Evolutionary conservation across 1,284 basidiomycete genomes (phyloP).

Genomic region (Boletellus deceptivus): DNA sequence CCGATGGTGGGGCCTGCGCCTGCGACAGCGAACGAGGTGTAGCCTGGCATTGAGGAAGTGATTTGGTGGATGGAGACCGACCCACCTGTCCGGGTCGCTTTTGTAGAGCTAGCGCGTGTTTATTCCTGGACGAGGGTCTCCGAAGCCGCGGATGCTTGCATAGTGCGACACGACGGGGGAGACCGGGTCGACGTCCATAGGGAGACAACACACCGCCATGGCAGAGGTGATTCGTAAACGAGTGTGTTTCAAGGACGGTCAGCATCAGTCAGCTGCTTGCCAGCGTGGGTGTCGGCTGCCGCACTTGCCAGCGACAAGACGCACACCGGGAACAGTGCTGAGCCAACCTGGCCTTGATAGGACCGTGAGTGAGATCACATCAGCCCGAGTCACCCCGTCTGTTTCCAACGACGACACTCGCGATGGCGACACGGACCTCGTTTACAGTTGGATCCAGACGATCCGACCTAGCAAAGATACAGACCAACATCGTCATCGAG

Average conservation of each 20-base stretch:
- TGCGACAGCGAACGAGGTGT: constrained; percentile 32
- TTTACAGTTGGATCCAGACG: constrained; percentile 81
- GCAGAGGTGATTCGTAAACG: too few species aligned
- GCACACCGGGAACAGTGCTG: too few species aligned
- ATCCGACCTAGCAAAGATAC: constrained; percentile 83
- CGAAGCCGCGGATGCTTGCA: background rate
- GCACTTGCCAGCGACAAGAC: too few species aligned
- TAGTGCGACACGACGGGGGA: background rate
- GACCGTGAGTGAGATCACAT: background rate
- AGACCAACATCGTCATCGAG: constrained; percentile 75
- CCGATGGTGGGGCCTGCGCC: constrained; percentile 33
- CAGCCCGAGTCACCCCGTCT: too few species aligned
- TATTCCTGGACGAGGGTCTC: constrained; percentile 9
- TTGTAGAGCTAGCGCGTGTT: constrained; percentile 8
- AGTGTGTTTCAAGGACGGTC: too few species aligned
- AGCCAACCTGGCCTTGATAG: background rate
- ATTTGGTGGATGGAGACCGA: background rate
- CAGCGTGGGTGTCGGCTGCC: too few species aligned
- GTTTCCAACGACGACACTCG: background rate
- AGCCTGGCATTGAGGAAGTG: constrained; percentile 16
- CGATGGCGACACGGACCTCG: constrained; percentile 24
- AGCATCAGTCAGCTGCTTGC: too few species aligned
- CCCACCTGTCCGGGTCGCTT: background rate
- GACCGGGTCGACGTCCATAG: background rate
- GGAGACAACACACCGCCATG: too few species aligned